Evolutionary conservation across 768 basidiomycete genomes (phyloP).

Genomic region (Termitomyces sp.): DNA sequence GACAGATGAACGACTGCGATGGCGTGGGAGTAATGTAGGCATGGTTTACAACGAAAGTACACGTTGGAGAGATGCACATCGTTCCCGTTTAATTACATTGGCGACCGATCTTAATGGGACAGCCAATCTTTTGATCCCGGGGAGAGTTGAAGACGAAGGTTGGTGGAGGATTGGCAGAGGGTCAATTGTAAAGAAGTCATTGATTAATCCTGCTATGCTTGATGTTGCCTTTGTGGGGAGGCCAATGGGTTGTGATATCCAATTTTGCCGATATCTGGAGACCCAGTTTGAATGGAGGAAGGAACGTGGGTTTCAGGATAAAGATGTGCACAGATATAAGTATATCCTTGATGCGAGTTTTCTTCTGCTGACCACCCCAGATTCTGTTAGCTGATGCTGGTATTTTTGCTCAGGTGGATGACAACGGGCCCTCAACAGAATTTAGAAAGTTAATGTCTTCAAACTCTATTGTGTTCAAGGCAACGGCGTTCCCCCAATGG

Average conservation of each 20-base stretch:
- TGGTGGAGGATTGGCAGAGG: conserved; percentile 28
- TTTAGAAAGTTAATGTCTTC: conserved; percentile 56
- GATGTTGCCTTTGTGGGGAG: conserved; percentile 50
- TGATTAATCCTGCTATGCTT: conserved; percentile 43
- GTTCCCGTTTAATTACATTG: conserved; percentile 35
- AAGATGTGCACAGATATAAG: conserved; percentile 47
- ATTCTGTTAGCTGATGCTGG: neutral
- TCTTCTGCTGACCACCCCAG: neutral
- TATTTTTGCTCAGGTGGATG: conserved; percentile 39
- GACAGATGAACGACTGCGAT: conserved; percentile 48
- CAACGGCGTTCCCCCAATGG: conserved; percentile 69
- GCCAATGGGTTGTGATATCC: conserved; percentile 34
- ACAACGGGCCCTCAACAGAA: conserved; percentile 58
- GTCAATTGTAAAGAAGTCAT: conserved; percentile 22
- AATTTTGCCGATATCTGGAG: conserved; percentile 38
- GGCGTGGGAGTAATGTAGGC: conserved; percentile 73
- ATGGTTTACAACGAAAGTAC: conserved; percentile 30
- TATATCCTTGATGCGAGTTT: conserved; percentile 48
- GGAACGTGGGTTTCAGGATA: conserved; percentile 24
- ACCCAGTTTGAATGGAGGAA: conserved; percentile 41
- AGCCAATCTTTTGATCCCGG: conserved; percentile 27
- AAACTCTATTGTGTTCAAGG: conserved; percentile 59
- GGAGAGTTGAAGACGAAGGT: conserved; percentile 9
- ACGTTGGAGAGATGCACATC: conserved; percentile 42
- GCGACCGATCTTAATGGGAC: conserved; percentile 29